Evolutionary conservation across 768 basidiomycete genomes (phyloP).

Genomic region (Russula brevipes): DNA sequence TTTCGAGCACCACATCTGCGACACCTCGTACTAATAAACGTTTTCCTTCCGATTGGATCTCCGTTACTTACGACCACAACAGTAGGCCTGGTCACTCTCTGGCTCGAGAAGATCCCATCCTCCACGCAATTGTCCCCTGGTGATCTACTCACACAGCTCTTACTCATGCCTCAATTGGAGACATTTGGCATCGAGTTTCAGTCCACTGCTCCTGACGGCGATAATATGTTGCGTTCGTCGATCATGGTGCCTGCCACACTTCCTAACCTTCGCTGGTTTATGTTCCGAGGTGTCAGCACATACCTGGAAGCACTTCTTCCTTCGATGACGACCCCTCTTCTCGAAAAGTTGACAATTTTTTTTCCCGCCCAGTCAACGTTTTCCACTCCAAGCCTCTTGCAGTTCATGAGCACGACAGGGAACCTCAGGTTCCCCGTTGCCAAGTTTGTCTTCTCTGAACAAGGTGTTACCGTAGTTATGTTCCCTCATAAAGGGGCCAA

Average conservation of each 20-base stretch:
- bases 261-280: background rate
- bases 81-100: background rate
- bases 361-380: background rate
- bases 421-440: background rate
- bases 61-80: background rate
- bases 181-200: background rate
- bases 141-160: background rate
- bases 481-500: background rate
- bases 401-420: background rate
- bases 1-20: background rate
- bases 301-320: background rate
- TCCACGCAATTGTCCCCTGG: background rate
- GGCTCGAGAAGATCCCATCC: background rate
- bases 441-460: background rate
- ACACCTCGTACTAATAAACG: background rate
- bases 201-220: background rate
- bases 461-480: background rate
- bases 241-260: background rate
- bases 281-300: background rate
- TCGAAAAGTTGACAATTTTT: background rate
- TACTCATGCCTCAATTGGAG: background rate
- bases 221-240: background rate
- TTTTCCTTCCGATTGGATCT: background rate
- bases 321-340: background rate
- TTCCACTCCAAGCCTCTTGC: background rate